Evolutionary conservation across 306 rosid genomes (phyloP).

Genomic region (Fragaria nilgerrensis): DNA sequence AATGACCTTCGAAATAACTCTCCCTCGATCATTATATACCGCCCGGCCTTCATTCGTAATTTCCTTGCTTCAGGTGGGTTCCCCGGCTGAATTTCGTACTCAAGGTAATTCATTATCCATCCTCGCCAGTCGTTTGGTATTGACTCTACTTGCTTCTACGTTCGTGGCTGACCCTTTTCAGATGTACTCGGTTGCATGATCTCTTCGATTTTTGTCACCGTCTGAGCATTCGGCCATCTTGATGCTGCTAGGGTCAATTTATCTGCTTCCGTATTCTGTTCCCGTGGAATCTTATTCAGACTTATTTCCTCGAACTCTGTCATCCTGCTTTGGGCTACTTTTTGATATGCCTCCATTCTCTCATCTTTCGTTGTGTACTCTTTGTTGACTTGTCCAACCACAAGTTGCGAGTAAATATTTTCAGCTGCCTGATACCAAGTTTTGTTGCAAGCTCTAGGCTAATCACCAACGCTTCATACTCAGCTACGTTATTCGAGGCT

Average conservation of each 20-base stretch:
- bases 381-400: neutral
- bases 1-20: too few species aligned
- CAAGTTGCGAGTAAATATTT: neutral
- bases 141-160: too few species aligned
- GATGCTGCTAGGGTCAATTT: neutral
- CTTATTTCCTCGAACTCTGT: neutral
- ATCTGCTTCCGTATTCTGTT: neutral
- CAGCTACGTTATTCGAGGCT: neutral
- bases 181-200: too few species aligned
- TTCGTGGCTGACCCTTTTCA: too few species aligned
- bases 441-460: neutral
- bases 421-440: neutral
- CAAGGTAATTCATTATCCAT: too few species aligned
- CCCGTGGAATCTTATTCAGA: too few species aligned
- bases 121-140: too few species aligned
- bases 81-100: too few species aligned
- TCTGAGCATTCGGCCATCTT: neutral
- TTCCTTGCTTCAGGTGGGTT: too few species aligned
- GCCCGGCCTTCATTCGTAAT: too few species aligned
- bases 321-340: neutral
- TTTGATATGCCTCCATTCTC: neutral
- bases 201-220: too few species aligned
- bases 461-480: neutral
- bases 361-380: neutral
- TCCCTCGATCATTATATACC: too few species aligned